Conservation (phyloP, 345 rosid genomes). For the Raphanus sativus region DNA sequence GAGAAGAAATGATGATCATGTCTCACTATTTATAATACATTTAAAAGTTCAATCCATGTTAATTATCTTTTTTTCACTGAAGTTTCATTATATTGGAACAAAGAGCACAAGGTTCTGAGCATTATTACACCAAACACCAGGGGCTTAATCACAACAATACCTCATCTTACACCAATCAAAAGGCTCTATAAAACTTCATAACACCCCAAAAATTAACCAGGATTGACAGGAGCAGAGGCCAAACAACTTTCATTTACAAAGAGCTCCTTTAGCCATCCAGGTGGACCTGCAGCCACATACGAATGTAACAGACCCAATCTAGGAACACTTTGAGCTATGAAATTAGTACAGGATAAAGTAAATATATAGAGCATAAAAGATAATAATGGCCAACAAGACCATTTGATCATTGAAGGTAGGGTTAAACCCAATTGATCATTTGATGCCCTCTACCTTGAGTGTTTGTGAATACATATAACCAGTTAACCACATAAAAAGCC, state of each 20-base stretch:
- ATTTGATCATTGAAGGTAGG: no score
- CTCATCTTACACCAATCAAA: background rate
- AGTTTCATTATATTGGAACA: background rate
- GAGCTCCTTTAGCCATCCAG: background rate
- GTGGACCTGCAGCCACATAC: background rate
- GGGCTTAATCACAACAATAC: background rate
- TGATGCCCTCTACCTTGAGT: no score
- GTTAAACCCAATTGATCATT: no score
- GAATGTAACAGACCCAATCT: no score
- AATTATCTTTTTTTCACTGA: no score
- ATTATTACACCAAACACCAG: background rate
- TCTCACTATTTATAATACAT: background rate
- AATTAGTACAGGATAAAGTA: no score
- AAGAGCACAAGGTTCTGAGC: background rate
- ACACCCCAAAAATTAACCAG: background rate
- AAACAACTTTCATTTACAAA: background rate
- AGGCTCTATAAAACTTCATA: background rate
- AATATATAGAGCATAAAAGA: no score
- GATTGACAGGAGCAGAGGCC: background rate
- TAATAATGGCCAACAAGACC: no score
- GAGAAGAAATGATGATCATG: background rate
- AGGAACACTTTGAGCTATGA: no score
- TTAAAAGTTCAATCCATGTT: no score
- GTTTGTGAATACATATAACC: no score
- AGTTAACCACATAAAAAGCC: no score